A percentile compares a stretch with the other conserved stretches of the same genome.
These are phyloP conservation scores for Dactylellina haptotyla DNA, from an alignment of 2,329 filamentous ascomycete species.

Conservation along the genomic window DNA sequence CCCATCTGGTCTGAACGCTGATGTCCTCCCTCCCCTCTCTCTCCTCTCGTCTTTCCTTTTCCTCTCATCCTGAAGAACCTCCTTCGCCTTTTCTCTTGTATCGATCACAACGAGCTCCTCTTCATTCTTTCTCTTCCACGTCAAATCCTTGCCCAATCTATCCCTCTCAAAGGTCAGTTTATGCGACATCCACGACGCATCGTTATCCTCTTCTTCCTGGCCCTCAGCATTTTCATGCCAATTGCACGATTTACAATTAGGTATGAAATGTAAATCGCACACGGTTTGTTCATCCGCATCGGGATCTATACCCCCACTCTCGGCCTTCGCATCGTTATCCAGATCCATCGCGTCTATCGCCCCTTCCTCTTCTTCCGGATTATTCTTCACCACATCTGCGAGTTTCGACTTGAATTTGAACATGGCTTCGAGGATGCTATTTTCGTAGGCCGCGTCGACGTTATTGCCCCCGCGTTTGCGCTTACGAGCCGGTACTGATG, in stretches of 20 bases:
- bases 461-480: constrained; percentile 70
- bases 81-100: constrained; percentile 81
- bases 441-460: constrained; percentile 68
- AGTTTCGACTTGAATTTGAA: constrained; percentile 83
- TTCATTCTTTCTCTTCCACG: constrained; percentile 88
- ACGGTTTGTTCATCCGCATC: constrained; percentile 77
- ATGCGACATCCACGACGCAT: constrained; percentile 72
- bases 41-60: constrained; percentile 67
- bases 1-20: constrained; percentile 53
- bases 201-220: constrained; percentile 65
- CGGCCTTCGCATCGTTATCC: constrained; percentile 56
- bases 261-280: constrained; percentile 95
- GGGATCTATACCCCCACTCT: constrained; percentile 60
- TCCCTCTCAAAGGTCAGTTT: constrained; percentile 87
- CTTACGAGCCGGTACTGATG: constrained; percentile 76
- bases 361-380: constrained; percentile 57
- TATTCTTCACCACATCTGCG: constrained; percentile 65
- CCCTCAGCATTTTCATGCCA: constrained; percentile 75
- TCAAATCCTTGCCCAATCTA: constrained; percentile 86
- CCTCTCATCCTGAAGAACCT: constrained; percentile 73
- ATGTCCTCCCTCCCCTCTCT: constrained; percentile 60
- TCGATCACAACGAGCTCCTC: constrained; percentile 94
- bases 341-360: constrained; percentile 52
- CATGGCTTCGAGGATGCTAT: constrained; percentile 75
- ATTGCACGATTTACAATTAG: constrained; percentile 89